phyloP scores from a whole-genome alignment of 768 basidiomycete genomes.

The Panellus pusillus region DNA sequence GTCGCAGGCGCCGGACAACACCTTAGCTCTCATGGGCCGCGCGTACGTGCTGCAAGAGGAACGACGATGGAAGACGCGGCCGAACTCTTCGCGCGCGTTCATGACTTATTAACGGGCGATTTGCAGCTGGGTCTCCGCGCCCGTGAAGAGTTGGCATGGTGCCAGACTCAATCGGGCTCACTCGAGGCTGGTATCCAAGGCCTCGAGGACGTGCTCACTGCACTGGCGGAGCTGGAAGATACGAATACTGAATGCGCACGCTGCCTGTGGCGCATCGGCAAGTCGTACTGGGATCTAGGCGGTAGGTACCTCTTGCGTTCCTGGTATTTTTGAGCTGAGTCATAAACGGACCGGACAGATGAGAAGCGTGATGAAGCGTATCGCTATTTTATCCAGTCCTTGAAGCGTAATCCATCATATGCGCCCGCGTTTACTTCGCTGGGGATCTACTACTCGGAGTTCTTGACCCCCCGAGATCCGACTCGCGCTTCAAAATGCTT shows the following conservation, averaged over 20 bases:
- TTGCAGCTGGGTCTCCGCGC: constrained; percentile 57
- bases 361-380: constrained; percentile 65
- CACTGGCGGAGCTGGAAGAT: constrained; percentile 45
- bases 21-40: constrained; percentile 67
- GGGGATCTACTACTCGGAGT: constrained; percentile 84
- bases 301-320: constrained; percentile 44
- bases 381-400: constrained; percentile 72
- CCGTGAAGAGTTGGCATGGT: constrained; percentile 86
- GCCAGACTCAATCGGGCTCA: constrained; percentile 55
- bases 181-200: constrained; percentile 45
- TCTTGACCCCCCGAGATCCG: constrained; percentile 70
- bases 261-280: constrained; percentile 84
- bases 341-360: constrained; percentile 32
- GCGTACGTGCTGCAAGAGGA: constrained; percentile 71
- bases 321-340: constrained; percentile 3
- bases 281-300: constrained; percentile 68
- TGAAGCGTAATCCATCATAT: constrained; percentile 73
- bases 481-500: constrained; percentile 92
- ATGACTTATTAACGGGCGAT: constrained; percentile 46
- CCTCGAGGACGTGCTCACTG: constrained; percentile 48
- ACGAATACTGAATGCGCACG: constrained; percentile 65
- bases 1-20: constrained; percentile 56
- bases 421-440: constrained; percentile 94
- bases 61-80: constrained; percentile 66
- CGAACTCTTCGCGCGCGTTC: constrained; percentile 59